Percentiles rank a stretch among this genome's conserved stretches.
phyloP scores from a whole-genome alignment of 2,329 filamentous ascomycete genomes.

The Trichoderma koningii region DNA sequence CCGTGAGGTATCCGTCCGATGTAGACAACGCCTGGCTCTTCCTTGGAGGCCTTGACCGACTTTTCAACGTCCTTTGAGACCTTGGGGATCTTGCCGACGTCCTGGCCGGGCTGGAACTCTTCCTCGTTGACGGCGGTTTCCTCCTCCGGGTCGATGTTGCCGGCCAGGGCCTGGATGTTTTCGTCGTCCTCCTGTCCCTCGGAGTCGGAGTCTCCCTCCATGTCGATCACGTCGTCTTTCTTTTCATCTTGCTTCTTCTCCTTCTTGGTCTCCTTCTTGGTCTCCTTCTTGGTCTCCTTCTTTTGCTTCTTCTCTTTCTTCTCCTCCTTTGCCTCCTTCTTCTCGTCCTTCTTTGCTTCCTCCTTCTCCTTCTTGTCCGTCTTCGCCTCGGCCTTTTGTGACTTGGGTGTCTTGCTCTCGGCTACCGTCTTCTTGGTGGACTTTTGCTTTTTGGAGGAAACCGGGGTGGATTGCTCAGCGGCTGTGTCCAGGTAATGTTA shows the following conservation, averaged over 20 bases:
- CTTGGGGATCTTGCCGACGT: conserved; percentile 55
- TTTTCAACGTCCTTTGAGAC: conserved; percentile 49
- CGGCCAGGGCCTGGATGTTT: conserved; percentile 48
- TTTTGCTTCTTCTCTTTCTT: conserved; percentile 44
- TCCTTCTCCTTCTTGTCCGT: conserved; percentile 35
- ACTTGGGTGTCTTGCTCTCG: conserved; percentile 41
- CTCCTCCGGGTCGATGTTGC: conserved; percentile 49
- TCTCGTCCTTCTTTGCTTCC: conserved; percentile 39
- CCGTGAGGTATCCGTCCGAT: conserved; percentile 86
- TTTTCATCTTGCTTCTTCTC: conserved; percentile 35
- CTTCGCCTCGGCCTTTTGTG: conserved; percentile 33
- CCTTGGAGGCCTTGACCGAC: conserved; percentile 47
- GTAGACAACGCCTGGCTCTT: conserved; percentile 78
- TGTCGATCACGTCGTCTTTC: conserved; percentile 39
- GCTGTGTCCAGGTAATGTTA: conserved; percentile 35
- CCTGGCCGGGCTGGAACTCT: conserved; percentile 51
- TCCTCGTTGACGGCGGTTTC: conserved; percentile 44
- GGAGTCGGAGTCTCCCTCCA: conserved; percentile 38
- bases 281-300: conserved; percentile 33
- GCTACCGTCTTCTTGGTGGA: conserved; percentile 41
- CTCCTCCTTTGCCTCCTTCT: conserved; percentile 41
- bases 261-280: conserved; percentile 33
- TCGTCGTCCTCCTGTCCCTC: conserved; percentile 47
- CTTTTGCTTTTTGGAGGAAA: conserved; percentile 51
- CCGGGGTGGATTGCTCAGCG: conserved; percentile 49